Base-by-base conservation (phyloP, 2,329 filamentous ascomycete species). In the Alternaria gaisen region DNA sequence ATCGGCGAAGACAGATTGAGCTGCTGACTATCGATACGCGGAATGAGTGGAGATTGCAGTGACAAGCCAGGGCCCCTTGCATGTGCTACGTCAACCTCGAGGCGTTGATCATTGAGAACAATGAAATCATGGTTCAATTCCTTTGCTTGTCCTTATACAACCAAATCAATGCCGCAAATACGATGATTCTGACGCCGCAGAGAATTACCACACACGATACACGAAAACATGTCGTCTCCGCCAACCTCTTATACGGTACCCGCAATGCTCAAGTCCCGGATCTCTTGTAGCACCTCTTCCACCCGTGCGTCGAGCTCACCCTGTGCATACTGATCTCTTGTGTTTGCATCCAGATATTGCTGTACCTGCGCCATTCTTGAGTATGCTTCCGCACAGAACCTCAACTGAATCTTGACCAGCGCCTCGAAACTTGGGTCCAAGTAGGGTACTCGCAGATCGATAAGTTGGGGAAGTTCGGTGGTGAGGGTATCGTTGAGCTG, bases 351-450 rank as follows among this genome's bases (percentile, higher is more conserved):
- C 32, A 99, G 85, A 79, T 97, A 98, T 82, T 99, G 95, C 83
- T 99, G 95, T 58, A 99, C 96, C 83, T 99, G 96, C 26, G 96
- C 95, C 95, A 99, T 99, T 48, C 95, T 87, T 64, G 90, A 94
- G 81, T 99, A 99, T 2, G 95, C 95, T 82, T 99, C 95, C 8
- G 96, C 95, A 75, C 96, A 99, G 83, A 99, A 99, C 38, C 95
- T 87, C 73, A 99, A 81, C 83, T 99, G 95, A 69, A 99, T 99
- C 85, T 99, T 99, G 79, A 99, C 95, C 53, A 99, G 88, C 0
- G 96, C 95, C 81, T 99, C 95, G 76, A 99, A 99, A 64, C 90
- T 94, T 0, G 96, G 96, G 74, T 99, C 95, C 58, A 99, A 88
- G 77, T 99, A 99, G 0, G 96, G 96, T 14, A 99, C 95, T 57